Evolutionary conservation across 176 grass and related monocot species (phyloP).

Genomic region (Thalia dealbata): DNA sequence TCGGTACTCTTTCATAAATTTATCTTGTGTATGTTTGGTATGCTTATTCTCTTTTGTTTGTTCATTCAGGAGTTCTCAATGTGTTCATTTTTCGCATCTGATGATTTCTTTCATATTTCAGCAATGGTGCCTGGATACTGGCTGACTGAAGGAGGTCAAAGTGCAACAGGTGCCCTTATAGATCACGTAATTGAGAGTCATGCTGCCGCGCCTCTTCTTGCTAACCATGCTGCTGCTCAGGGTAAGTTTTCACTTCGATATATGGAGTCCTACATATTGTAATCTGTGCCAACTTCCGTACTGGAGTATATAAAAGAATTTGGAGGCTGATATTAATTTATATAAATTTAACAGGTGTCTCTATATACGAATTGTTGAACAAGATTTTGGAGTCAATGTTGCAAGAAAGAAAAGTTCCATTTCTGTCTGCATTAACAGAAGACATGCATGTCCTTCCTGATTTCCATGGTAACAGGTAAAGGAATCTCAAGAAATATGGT

Average conservation of each 20-base stretch:
- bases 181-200: slow-evolving; percentile 76
- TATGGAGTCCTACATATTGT: not conserved
- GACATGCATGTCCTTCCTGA: slow-evolving; percentile 85
- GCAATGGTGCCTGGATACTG: slow-evolving; percentile 88
- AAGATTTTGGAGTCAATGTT: slow-evolving; percentile 61
- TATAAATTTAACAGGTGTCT: slow-evolving; percentile 47
- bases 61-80: not conserved
- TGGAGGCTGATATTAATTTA: not conserved
- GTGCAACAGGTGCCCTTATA: slow-evolving; percentile 80
- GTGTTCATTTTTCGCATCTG: slow-evolving; percentile 1
- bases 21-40: slow-evolving; percentile 12
- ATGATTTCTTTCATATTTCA: slow-evolving; percentile 25
- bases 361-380: slow-evolving; percentile 82
- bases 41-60: not conserved
- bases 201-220: slow-evolving; percentile 58
- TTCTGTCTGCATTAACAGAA: slow-evolving; percentile 75
- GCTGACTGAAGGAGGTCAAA: slow-evolving; percentile 93
- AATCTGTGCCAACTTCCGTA: not conserved
- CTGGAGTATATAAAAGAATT: not conserved
- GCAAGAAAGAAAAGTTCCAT: slow-evolving; percentile 47
- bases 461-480: slow-evolving; percentile 92
- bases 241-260: slow-evolving; percentile 36
- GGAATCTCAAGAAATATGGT: slow-evolving; percentile 3
- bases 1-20: not conserved
- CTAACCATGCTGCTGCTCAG: slow-evolving; percentile 71